Conservation (phyloP, 192 early-diverging fungal species). For the Chytriomyces confervae region DNA sequence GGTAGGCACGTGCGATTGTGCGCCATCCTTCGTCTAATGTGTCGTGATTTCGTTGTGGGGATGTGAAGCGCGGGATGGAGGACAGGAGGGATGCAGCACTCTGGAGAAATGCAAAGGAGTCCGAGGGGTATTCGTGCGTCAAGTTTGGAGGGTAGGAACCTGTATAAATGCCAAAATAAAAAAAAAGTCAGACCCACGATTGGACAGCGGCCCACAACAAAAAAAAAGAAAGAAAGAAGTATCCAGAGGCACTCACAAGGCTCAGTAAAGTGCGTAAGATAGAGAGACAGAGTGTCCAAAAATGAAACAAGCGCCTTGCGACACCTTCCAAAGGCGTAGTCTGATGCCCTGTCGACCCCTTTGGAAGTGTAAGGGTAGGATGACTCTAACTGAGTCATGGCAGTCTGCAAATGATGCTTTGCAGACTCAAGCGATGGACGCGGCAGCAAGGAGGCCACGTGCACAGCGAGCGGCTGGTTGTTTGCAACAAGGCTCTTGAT, state of each 20-base stretch:
- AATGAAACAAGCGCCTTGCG: conserved; percentile 76
- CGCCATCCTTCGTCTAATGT: conserved; percentile 67
- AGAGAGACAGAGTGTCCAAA: conserved; percentile 52
- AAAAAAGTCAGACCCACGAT: no score
- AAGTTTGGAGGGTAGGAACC: conserved; percentile 74
- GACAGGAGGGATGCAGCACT: conserved; percentile 60
- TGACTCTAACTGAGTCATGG: conserved; percentile 74
- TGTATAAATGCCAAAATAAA: background rate
- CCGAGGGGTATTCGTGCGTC: conserved; percentile 78
- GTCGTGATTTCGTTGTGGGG: conserved; percentile 81
- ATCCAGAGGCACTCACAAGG: conserved; percentile 12
- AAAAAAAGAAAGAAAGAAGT: no score
- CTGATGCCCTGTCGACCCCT: conserved; percentile 70
- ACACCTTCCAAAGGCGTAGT: conserved; percentile 91
- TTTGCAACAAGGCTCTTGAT: conserved; percentile 73
- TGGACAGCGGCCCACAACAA: no score
- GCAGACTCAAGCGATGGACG: conserved; percentile 86
- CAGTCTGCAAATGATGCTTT: conserved; percentile 63
- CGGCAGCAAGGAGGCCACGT: conserved; percentile 78
- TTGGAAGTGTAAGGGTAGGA: conserved; percentile 84
- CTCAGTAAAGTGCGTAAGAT: conserved; percentile 56
- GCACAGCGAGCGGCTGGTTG: conserved; percentile 71
- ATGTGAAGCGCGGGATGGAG: conserved; percentile 78
- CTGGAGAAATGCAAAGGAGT: conserved; percentile 81
- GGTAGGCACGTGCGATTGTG: conserved; percentile 77